Conservation (phyloP, 495 filamentous ascomycete genomes). For the Cercophora samala region DNA sequence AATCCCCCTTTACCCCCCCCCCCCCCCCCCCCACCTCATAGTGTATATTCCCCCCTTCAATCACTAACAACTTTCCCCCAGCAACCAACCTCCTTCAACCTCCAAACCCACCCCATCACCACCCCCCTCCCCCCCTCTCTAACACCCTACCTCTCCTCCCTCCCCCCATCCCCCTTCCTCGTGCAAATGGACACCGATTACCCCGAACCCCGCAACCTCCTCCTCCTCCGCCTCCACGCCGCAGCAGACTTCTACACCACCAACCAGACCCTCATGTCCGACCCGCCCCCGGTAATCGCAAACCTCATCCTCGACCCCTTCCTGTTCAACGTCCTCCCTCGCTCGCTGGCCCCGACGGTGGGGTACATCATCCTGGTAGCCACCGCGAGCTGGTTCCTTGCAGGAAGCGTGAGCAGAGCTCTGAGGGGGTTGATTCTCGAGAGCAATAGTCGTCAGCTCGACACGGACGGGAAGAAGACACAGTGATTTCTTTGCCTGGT, state of each 20-base stretch:
- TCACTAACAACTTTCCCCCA: constrained; percentile 22
- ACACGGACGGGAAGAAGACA: constrained; percentile 29
- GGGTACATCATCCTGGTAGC: constrained; percentile 57
- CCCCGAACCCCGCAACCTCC: constrained; percentile 36
- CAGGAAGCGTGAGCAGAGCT: constrained; percentile 37
- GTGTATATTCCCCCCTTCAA: not conserved
- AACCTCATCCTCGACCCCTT: constrained; percentile 93
- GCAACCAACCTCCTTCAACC: not conserved
- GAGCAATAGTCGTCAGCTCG: not conserved
- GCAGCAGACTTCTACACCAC: constrained; percentile 80
- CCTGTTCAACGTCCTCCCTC: constrained; percentile 65
- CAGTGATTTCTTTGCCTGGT: constrained; percentile 27
- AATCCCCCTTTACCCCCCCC: constrained; percentile 19
- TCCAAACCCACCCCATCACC: not conserved
- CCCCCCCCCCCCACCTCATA: too few relatives aligned
- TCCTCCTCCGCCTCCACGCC: constrained; percentile 75
- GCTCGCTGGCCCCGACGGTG: constrained; percentile 64
- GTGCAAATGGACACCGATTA: too few relatives aligned
- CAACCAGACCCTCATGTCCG: constrained; percentile 68
- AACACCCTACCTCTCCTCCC: constrained; percentile 27
- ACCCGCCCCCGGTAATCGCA: constrained; percentile 69
- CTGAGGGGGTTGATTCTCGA: constrained; percentile 22
- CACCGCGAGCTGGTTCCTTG: constrained; percentile 47
- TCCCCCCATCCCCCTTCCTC: not conserved
- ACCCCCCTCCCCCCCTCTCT: not conserved